Evolutionary conservation across 2,329 filamentous ascomycete genomes (phyloP), one percentile per base, ranked within the genome.

Genomic region (Geosmithia morbida): DNA sequence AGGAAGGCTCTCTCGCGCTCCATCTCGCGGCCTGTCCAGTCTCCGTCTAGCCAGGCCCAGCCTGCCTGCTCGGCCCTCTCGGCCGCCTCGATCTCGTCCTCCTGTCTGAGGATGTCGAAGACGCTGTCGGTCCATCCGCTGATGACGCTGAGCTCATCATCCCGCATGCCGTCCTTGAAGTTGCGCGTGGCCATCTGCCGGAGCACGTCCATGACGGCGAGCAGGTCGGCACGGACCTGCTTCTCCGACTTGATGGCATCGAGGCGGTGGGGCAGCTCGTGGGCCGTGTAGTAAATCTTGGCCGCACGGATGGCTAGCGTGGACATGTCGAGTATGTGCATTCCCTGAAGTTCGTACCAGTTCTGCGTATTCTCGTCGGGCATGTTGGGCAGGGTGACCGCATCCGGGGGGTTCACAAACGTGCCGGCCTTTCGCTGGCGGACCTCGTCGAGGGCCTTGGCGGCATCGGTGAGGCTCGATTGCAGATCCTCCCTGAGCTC

Each of bases 261-360:
- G 17, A 97, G 71, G 39, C 86, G 81, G 55, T 92, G 83, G 1
- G 89, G 87, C 47, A 89, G 75, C 57, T 94, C 85, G 60, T 97
- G 92, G 3, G 87, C 78, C 0, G 89, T 96, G 65, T 98, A 97
- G 67, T 97, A 98, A 57, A 94, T 83, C 66, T 94, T 95, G 46
- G 92, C 92, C 1, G 90, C 88, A 46, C 88, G 80, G 54, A 98
- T 97, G n/a, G 90, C 90, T 47, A 97, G 72, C 1, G 92, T 98
- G 59, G 92, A 84, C 47, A 94, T 81, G 61, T 97, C 90, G 48
- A 97, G 76, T 39, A 98, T 79, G 57, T 94, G 86, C 70, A 97
- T 80, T 17, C 90, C 92, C 61, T 95, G 87, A 19, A 94, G 75
- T 63, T 96, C 87, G 61, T 85, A 79, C 81, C 85, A 94, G 8